phyloP scores from a whole-genome alignment of 192 early-diverging fungal species.

The Physocladia obscura region DNA sequence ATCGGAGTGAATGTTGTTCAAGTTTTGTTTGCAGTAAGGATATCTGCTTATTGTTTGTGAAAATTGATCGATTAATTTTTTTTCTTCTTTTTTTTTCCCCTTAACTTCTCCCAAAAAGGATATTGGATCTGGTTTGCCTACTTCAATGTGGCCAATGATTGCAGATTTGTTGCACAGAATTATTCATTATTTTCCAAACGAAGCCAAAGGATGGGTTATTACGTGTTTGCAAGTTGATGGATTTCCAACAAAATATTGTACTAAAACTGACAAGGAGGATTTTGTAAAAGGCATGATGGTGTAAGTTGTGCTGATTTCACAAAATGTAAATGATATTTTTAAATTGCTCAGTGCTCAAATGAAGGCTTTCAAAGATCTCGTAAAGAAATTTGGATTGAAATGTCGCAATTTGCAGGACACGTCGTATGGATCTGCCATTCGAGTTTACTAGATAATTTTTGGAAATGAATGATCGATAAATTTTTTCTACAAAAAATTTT shows the following conservation, averaged over 20 bases:
- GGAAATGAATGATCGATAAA: background rate
- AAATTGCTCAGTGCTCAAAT: conserved; percentile 5
- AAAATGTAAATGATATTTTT: background rate
- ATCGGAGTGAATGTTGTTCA: conserved; percentile 5
- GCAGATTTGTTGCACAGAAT: conserved; percentile 15
- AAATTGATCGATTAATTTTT: background rate
- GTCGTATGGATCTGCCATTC: conserved; percentile 14
- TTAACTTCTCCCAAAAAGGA: background rate
- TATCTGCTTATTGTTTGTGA: background rate
- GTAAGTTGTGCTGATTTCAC: conserved; percentile 1
- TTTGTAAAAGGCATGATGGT: conserved; percentile 30
- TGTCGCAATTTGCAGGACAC: conserved; percentile 31
- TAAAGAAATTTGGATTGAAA: conserved; percentile 27
- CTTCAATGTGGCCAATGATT: conserved; percentile 24
- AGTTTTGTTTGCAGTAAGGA: background rate
- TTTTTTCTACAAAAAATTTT: background rate
- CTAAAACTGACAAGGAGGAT: conserved; percentile 22
- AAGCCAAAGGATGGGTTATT: conserved; percentile 13
- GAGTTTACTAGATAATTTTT: too few species aligned
- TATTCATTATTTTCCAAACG: conserved; percentile 22
- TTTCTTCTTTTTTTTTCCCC: background rate
- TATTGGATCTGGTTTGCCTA: conserved; percentile 10
- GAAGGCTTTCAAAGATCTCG: conserved; percentile 27
- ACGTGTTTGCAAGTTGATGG: conserved; percentile 20
- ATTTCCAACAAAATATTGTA: conserved; percentile 20